phyloP scores from a whole-genome alignment of 2,329 filamentous ascomycete genomes.

The Ascomycota sp. region DNA sequence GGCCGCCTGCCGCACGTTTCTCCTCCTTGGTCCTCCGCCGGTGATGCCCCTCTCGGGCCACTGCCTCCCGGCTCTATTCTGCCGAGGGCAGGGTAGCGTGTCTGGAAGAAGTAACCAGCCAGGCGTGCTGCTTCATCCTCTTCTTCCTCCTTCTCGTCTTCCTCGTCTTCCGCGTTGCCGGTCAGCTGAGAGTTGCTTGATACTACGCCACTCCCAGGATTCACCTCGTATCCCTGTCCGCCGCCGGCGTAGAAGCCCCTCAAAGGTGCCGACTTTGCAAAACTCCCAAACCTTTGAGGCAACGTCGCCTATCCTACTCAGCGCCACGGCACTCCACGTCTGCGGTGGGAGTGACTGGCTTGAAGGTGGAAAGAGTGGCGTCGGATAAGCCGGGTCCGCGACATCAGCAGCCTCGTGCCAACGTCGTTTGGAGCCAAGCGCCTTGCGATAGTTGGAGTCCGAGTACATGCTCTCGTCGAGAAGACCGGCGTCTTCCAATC shows the following conservation, averaged over 20 bases:
- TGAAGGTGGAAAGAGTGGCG: conserved; percentile 13
- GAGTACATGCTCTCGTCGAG: conserved; percentile 36
- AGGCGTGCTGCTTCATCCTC: conserved; percentile 9
- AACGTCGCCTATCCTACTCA: conserved; percentile 43
- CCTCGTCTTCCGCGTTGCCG: conserved; percentile 1
- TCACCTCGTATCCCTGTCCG: conserved; percentile 47
- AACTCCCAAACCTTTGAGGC: conserved; percentile 72
- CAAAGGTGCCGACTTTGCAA: conserved; percentile 58
- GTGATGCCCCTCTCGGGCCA: too few species aligned
- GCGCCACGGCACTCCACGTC: conserved; percentile 36
- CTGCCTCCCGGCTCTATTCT: too few species aligned
- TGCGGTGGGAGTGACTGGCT: conserved; percentile 10
- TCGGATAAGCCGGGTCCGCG: conserved; percentile 10
- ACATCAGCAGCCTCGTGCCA: conserved; percentile 16
- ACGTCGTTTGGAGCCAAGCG: conserved; percentile 25
- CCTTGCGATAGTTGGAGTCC: conserved; percentile 33
- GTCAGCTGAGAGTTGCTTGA: conserved; percentile 3
- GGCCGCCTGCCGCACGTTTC: too few species aligned
- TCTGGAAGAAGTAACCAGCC: too few species aligned
- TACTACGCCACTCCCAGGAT: neutral
- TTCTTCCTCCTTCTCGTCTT: neutral
- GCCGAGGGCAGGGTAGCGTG: too few species aligned
- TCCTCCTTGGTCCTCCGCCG: too few species aligned
- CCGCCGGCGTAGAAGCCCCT: conserved; percentile 74
- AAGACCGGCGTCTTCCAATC: conserved; percentile 10